A percentile compares a stretch with the other conserved stretches of the same genome.
These are phyloP conservation scores for Boletus semigastroideus DNA, from an alignment of 1,284 basidiomycete species.

Conservation along the genomic window DNA sequence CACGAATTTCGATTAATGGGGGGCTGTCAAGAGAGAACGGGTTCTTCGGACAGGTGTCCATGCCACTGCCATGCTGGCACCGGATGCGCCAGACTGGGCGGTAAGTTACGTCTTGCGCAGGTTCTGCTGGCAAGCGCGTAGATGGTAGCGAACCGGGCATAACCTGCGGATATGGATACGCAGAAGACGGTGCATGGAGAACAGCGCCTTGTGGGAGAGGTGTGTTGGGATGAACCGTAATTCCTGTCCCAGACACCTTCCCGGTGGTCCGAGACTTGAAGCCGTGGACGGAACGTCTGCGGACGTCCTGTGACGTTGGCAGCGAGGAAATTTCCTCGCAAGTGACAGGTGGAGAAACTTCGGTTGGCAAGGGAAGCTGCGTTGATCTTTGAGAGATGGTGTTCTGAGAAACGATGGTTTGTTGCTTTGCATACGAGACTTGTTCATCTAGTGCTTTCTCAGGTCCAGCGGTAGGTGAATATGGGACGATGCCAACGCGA, in stretches of 20 bases:
- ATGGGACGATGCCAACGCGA: neutral
- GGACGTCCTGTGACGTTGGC: neutral
- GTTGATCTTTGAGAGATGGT: neutral
- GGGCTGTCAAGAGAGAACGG: slow-evolving; percentile 2
- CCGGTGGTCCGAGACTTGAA: neutral
- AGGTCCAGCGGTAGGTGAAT: neutral
- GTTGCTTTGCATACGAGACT: neutral
- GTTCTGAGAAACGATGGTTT: neutral
- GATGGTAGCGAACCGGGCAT: slow-evolving; percentile 31
- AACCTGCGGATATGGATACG: slow-evolving; percentile 30
- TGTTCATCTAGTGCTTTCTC: slow-evolving; percentile 1
- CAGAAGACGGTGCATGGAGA: slow-evolving; percentile 24
- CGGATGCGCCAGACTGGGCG: neutral
- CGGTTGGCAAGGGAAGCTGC: slow-evolving; percentile 1
- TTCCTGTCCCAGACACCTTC: neutral
- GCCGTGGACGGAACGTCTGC: neutral
- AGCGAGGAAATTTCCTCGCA: neutral
- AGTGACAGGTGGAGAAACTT: neutral
- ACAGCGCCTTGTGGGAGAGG: slow-evolving; percentile 4
- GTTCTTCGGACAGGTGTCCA: slow-evolving; percentile 3
- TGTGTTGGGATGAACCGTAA: neutral
- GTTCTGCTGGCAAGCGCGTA: neutral
- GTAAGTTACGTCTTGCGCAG: neutral
- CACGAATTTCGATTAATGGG: slow-evolving; percentile 10
- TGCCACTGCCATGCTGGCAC: neutral